A percentile compares a stretch with the other conserved stretches of the same genome.
These are phyloP conservation scores for Dendrobium officinale DNA, from an alignment of 106 monocot species.

Conservation along the genomic window DNA sequence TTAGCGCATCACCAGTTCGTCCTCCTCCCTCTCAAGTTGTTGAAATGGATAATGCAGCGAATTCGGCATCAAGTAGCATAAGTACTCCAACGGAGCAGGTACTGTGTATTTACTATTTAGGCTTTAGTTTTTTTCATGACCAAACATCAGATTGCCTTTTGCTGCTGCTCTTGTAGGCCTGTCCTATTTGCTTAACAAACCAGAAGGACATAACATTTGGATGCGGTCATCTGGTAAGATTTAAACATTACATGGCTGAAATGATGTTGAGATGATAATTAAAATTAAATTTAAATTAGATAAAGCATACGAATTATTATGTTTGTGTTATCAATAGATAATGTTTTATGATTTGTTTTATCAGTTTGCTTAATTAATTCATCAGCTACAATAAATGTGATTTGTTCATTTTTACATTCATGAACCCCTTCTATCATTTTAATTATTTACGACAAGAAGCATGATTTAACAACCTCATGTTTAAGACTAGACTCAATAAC, in stretches of 20 bases:
- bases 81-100: conserved; percentile 56
- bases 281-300: not conserved
- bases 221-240: conserved; percentile 65
- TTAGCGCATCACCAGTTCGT: conserved; percentile 21
- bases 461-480: not conserved
- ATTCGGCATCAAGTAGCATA: conserved; percentile 22
- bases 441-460: not conserved
- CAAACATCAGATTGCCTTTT: not conserved
- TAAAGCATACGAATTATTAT: not conserved
- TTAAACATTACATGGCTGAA: not conserved
- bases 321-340: not conserved
- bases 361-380: too few species aligned
- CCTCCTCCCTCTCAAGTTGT: conserved; percentile 65
- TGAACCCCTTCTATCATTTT: too few species aligned
- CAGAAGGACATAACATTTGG: conserved; percentile 92
- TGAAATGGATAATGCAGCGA: conserved; percentile 57
- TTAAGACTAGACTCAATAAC: not conserved
- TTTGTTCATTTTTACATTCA: too few species aligned
- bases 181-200: conserved; percentile 86
- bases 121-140: not conserved
- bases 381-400: too few species aligned
- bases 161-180: conserved; percentile 36
- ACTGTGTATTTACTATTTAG: not conserved
- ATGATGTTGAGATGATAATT: not conserved
- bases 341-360: too few species aligned